Evolutionary conservation across 352 stramenopile species (phyloP).

Genomic region (Pythium aquatile): DNA sequence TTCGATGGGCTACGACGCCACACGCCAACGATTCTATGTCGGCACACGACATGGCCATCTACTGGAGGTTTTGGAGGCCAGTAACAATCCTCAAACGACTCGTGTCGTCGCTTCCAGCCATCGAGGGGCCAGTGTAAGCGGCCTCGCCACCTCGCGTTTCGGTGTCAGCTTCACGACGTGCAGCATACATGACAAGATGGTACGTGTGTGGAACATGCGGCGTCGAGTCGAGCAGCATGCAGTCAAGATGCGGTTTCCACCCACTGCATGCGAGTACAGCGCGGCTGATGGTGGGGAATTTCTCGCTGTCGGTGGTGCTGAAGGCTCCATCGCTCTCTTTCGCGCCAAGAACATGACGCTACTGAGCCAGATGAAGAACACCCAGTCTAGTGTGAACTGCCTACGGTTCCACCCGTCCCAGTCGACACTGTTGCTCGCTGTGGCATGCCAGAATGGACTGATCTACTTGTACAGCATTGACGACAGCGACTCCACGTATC

Average conservation of each 20-base stretch:
- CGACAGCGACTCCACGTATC: conserved; percentile 8
- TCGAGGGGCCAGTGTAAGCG: conserved; percentile 23
- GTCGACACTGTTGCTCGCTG: conserved; percentile 38
- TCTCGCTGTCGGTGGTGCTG: conserved; percentile 50
- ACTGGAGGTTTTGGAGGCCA: conserved; percentile 16
- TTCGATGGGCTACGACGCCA: conserved; percentile 66
- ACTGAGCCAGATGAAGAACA: conserved; percentile 63
- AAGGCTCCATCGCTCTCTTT: conserved; percentile 55
- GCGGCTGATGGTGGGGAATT: conserved; percentile 36
- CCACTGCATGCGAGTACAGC: conserved; percentile 39
- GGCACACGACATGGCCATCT: conserved; percentile 37
- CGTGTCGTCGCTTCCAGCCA: conserved; percentile 56
- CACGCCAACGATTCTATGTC: conserved; percentile 47
- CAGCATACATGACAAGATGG: conserved; percentile 32
- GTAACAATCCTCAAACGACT: conserved; percentile 5
- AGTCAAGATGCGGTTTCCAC: conserved; percentile 32
- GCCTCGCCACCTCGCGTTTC: conserved; percentile 27
- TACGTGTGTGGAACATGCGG: conserved; percentile 68
- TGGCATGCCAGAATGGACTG: conserved; percentile 56
- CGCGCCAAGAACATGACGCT: conserved; percentile 30
- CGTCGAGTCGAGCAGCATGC: conserved; percentile 27
- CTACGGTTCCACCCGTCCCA: conserved; percentile 51
- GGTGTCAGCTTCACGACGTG: conserved; percentile 56
- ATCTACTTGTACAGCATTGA: conserved; percentile 75
- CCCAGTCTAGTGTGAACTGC: conserved; percentile 33